Evolutionary conservation across 2,329 filamentous ascomycete species (phyloP).

Genomic region (Aureobasidium musti): DNA sequence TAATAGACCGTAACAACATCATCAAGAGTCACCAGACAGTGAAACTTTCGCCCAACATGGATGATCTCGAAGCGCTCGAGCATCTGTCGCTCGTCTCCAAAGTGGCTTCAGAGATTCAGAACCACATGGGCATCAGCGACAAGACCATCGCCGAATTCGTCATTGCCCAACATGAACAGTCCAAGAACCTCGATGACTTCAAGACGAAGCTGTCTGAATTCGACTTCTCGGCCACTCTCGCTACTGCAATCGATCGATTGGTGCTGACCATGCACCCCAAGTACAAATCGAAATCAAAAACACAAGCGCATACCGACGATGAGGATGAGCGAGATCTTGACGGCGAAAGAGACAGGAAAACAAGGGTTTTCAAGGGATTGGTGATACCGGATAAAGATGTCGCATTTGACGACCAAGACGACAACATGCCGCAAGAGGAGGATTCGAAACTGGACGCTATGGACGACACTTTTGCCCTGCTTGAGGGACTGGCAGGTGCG

Average conservation of each 20-base stretch:
- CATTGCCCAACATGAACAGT: slow-evolving; percentile 83
- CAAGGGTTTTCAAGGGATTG: slow-evolving; percentile 86
- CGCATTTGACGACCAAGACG: slow-evolving; percentile 53
- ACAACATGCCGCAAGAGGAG: slow-evolving; percentile 39
- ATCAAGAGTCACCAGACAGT: not conserved
- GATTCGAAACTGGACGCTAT: slow-evolving; percentile 64
- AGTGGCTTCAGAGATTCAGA: slow-evolving; percentile 90
- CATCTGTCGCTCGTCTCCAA: slow-evolving; percentile 91
- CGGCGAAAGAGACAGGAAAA: slow-evolving; percentile 66
- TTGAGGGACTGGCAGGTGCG: slow-evolving; percentile 79
- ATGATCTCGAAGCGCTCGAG: slow-evolving; percentile 89
- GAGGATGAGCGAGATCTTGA: slow-evolving; percentile 46
- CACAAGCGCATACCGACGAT: slow-evolving; percentile 37
- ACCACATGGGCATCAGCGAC: slow-evolving; percentile 87
- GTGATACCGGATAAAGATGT: slow-evolving; percentile 77
- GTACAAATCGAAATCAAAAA: slow-evolving; percentile 60
- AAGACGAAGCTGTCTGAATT: slow-evolving; percentile 72
- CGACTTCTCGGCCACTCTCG: slow-evolving; percentile 80
- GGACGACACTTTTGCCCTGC: slow-evolving; percentile 86
- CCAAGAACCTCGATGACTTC: slow-evolving; percentile 70
- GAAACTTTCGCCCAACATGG: slow-evolving; percentile 59
- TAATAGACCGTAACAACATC: not conserved
- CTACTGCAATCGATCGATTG: slow-evolving; percentile 88
- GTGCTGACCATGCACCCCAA: slow-evolving; percentile 89
- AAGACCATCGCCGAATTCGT: slow-evolving; percentile 96